Percentiles rank a stretch among this genome's conserved stretches.
These are phyloP conservation scores for Mucor velutinosus DNA, from an alignment of 371 early-diverging fungal species.

Conservation along the genomic window DNA sequence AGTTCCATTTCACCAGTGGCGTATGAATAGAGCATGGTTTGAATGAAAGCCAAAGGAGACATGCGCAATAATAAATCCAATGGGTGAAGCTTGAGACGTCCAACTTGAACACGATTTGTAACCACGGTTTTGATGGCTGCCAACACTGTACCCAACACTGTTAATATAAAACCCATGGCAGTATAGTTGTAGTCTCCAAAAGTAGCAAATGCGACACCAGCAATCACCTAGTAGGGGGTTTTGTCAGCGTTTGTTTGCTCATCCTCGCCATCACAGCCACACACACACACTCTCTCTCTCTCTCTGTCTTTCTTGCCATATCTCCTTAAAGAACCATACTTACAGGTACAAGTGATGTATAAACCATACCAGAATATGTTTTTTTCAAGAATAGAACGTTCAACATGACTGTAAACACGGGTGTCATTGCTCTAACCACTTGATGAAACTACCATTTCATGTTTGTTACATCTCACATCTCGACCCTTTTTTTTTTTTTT, in stretches of 20 bases:
- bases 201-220: conserved; percentile 86
- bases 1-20: conserved; percentile 70
- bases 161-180: conserved; percentile 74
- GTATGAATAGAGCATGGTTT: conserved; percentile 69
- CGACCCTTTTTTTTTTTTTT: no score
- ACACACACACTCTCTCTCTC: not conserved
- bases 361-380: conserved; percentile 60
- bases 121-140: conserved; percentile 85
- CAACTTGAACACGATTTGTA: conserved; percentile 83
- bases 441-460: conserved; percentile 70
- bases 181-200: conserved; percentile 84
- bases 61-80: conserved; percentile 79
- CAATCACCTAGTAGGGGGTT: conserved; percentile 49
- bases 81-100: conserved; percentile 80
- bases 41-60: conserved; percentile 80
- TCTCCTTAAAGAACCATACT: conserved; percentile 1
- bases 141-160: conserved; percentile 81
- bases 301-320: not conserved
- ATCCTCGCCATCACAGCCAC: not conserved
- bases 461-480: no score
- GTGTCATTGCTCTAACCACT: conserved; percentile 87
- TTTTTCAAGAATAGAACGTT: conserved; percentile 62
- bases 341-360: conserved; percentile 68
- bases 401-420: conserved; percentile 78
- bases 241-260: not conserved